Conservation (phyloP, 495 filamentous ascomycete species). For the Filosporella fistucella region DNA sequence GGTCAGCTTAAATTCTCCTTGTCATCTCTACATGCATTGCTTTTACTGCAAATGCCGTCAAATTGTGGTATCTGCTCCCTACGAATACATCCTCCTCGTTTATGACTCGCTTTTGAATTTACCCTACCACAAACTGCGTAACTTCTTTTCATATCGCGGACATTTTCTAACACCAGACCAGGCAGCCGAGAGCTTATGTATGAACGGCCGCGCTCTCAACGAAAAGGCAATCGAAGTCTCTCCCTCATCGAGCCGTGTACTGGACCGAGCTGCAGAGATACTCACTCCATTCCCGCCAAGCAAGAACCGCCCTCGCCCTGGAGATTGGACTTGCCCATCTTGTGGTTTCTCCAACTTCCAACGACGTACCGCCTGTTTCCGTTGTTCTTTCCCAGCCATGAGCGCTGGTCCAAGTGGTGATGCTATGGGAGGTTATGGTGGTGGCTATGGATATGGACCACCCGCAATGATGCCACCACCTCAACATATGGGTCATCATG, state of each 20-base stretch:
- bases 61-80: slow-evolving; percentile 19
- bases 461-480: slow-evolving; percentile 57
- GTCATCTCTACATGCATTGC: slow-evolving; percentile 20
- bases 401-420: slow-evolving; percentile 68
- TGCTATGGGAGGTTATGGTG: slow-evolving; percentile 69
- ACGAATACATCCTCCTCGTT: slow-evolving; percentile 21
- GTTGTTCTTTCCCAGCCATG: slow-evolving; percentile 95
- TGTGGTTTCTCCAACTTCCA: slow-evolving; percentile 95
- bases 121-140: slow-evolving; percentile 5
- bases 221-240: slow-evolving; percentile 99
- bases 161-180: slow-evolving; percentile 40
- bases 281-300: slow-evolving; percentile 95
- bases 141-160: slow-evolving; percentile 21
- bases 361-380: slow-evolving; percentile 95
- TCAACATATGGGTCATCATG: slow-evolving; percentile 75
- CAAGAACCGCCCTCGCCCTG: slow-evolving; percentile 94
- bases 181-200: slow-evolving; percentile 95
- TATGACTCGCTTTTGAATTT: slow-evolving; percentile 22
- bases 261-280: slow-evolving; percentile 92
- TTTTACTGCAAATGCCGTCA: slow-evolving; percentile 16
- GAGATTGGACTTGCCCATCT: slow-evolving; percentile 98
- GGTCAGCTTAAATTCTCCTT: slow-evolving; percentile 52
- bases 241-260: slow-evolving; percentile 88
- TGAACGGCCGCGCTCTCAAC: slow-evolving; percentile 97
- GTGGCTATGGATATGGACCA: slow-evolving; percentile 64